Evolutionary conservation across 2,329 filamentous ascomycete genomes (phyloP).

Genomic region (Elsinoe perseae): DNA sequence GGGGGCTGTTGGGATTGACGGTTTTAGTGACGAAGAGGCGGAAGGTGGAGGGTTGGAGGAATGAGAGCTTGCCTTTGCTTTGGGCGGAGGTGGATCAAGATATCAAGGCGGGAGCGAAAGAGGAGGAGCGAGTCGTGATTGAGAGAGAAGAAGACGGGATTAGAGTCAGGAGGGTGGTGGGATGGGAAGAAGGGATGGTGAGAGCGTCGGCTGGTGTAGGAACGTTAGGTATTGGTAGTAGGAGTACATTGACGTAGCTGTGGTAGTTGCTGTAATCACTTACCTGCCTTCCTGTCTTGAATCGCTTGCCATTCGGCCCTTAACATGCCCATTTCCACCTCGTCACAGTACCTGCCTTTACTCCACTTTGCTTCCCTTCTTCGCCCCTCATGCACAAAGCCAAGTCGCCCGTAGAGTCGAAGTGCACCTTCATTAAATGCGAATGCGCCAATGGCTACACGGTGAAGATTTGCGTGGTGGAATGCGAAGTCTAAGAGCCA

Average conservation of each 20-base stretch:
- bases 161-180: background rate
- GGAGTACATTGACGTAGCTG: too few relatives aligned
- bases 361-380: slow-evolving; percentile 38
- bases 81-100: background rate
- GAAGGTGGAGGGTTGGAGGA: background rate
- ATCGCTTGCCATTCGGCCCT: slow-evolving; percentile 33
- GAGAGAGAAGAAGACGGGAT: background rate
- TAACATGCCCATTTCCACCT: slow-evolving; percentile 33
- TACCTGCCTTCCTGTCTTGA: background rate
- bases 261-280: background rate
- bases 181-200: background rate
- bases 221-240: background rate
- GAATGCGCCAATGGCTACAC: slow-evolving; percentile 36
- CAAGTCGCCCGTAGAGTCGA: slow-evolving; percentile 39
- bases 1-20: background rate
- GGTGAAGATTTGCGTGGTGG: slow-evolving; percentile 37
- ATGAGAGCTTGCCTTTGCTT: background rate
- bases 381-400: slow-evolving; percentile 40
- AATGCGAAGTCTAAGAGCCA: slow-evolving; percentile 45
- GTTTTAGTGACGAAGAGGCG: background rate
- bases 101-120: background rate
- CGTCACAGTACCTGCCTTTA: slow-evolving; percentile 33
- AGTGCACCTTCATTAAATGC: slow-evolving; percentile 38
- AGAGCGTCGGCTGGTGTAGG: background rate
- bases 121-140: background rate